A percentile compares a stretch with the other conserved stretches of the same genome.
These are phyloP conservation scores for Orbilia brochopaga DNA, from an alignment of 2,329 filamentous ascomycete species.

Conservation along the genomic window DNA sequence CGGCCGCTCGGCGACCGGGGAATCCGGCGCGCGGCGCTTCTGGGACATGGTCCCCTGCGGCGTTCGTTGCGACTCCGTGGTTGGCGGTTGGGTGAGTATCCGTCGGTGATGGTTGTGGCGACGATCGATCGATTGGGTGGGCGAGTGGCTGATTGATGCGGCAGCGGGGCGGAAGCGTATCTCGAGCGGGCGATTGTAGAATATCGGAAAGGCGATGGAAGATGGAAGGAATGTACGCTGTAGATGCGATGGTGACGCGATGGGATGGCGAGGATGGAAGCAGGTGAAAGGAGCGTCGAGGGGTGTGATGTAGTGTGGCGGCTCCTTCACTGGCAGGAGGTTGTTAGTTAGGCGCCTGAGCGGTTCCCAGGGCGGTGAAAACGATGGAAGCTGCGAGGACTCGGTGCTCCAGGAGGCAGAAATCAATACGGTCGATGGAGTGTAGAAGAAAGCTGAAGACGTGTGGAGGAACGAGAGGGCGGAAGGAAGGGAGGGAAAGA, in stretches of 20 bases:
- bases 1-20: slow-evolving; percentile 53
- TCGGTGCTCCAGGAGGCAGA: background rate
- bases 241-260: slow-evolving; percentile 10
- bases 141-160: background rate
- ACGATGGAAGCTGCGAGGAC: background rate
- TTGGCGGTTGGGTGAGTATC: slow-evolving; percentile 6
- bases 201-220: background rate
- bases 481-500: background rate
- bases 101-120: background rate
- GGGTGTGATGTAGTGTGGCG: background rate
- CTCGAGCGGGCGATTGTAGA: slow-evolving; percentile 1
- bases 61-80: slow-evolving; percentile 45
- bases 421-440: background rate
- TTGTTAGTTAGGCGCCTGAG: background rate
- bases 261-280: background rate
- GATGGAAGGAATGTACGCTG: background rate
- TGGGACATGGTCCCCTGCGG: slow-evolving; percentile 48
- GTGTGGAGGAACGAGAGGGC: background rate
- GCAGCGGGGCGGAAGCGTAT: background rate
- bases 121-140: no score
- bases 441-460: background rate
- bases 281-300: background rate
- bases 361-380: background rate
- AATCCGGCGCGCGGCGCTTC: slow-evolving; percentile 51
- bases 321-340: background rate